These are phyloP conservation scores for Cyberlindnera samutprakarnensis DNA, from an alignment of 805 yeast genomes.

Conservation along the genomic window DNA sequence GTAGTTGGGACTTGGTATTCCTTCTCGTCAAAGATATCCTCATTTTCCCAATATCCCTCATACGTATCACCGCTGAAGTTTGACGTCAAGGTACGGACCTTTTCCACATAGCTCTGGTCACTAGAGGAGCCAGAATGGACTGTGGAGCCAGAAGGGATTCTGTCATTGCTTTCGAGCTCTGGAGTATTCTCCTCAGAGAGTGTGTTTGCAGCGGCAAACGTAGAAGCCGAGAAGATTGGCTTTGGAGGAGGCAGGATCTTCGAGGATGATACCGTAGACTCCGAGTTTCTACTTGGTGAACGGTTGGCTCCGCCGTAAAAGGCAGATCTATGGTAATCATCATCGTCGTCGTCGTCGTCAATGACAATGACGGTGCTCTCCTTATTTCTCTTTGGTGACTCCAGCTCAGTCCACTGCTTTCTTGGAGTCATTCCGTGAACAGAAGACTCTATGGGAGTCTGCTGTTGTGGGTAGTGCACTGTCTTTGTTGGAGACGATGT, in stretches of 20 bases:
- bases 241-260: conserved; percentile 55
- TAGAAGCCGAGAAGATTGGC: conserved; percentile 56
- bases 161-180: conserved; percentile 19
- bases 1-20: conserved; percentile 31
- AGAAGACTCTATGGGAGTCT: conserved; percentile 4
- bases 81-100: conserved; percentile 14
- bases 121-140: conserved; percentile 17
- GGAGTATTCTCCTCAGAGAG: conserved; percentile 8
- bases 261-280: conserved; percentile 25
- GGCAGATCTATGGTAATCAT: conserved; percentile 1
- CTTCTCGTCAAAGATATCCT: conserved; percentile 38
- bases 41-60: conserved; percentile 24
- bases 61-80: conserved; percentile 30
- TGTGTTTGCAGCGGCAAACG: conserved; percentile 49
- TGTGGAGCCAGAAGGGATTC: conserved; percentile 24
- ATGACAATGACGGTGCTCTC: conserved; percentile 43
- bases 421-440: conserved; percentile 41
- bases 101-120: conserved; percentile 14
- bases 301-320: conserved; percentile 20
- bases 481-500: conserved; percentile 27
- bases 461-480: not conserved
- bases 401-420: conserved; percentile 58
- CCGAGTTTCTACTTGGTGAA: conserved; percentile 28
- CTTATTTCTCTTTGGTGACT: conserved; percentile 61
- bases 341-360: conserved; percentile 23